These are phyloP conservation scores for Brassica rapa DNA, from an alignment of 345 rosid species.

Conservation along the genomic window DNA sequence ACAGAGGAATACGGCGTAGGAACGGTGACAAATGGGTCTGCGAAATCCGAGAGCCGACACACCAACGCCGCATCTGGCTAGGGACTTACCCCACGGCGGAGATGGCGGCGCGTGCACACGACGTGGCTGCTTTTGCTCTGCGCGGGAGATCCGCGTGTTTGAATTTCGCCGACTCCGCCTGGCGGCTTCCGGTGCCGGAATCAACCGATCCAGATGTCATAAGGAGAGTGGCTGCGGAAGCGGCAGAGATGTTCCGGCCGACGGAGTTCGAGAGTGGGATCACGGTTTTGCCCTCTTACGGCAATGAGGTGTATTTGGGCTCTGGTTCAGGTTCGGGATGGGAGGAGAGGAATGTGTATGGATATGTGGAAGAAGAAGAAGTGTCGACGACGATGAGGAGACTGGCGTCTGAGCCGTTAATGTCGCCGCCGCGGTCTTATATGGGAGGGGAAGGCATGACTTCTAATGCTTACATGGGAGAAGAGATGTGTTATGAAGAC, in stretches of 20 bases:
- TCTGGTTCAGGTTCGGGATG: slow-evolving; percentile 21
- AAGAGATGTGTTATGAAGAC: slow-evolving; percentile 27
- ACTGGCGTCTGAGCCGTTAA: slow-evolving; percentile 65
- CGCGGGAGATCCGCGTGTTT: slow-evolving; percentile 69
- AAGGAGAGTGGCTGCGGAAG: slow-evolving; percentile 50
- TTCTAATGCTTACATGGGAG: slow-evolving; percentile 29
- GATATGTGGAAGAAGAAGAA: slow-evolving; percentile 21
- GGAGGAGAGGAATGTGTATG: slow-evolving; percentile 16
- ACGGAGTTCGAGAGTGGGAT: slow-evolving; percentile 17
- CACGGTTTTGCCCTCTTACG: slow-evolving; percentile 26
- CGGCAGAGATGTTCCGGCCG: slow-evolving; percentile 56
- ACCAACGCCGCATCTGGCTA: slow-evolving; percentile 68
- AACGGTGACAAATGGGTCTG: slow-evolving; percentile 74
- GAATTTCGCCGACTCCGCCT: slow-evolving; percentile 68
- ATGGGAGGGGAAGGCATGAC: slow-evolving; percentile 17
- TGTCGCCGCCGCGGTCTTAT: slow-evolving; percentile 54
- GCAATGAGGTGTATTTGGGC: slow-evolving; percentile 16
- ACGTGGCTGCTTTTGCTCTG: slow-evolving; percentile 67
- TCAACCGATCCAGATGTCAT: slow-evolving; percentile 50
- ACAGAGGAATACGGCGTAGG: slow-evolving; percentile 60
- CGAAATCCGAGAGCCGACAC: slow-evolving; percentile 61
- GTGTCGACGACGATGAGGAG: slow-evolving; percentile 17
- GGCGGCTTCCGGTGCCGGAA: slow-evolving; percentile 59
- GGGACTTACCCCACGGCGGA: slow-evolving; percentile 75
- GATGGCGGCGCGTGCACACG: slow-evolving; percentile 85